Conservation (phyloP, 805 yeast species). For the Metschnikowia gelsemii region DNA sequence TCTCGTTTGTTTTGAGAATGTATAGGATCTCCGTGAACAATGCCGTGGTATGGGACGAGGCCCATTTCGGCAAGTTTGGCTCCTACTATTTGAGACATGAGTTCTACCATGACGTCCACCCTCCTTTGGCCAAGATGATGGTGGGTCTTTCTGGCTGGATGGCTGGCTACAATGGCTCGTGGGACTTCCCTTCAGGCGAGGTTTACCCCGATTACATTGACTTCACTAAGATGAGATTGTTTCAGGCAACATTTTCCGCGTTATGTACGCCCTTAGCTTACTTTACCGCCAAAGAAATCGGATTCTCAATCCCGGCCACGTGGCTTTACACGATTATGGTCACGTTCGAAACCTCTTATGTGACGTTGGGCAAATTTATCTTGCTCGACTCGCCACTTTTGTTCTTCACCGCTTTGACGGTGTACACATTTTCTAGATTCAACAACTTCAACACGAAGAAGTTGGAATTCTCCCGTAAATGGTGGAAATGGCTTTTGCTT, state of each 20-base stretch:
- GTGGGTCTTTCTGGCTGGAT: conserved; percentile 75
- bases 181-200: conserved; percentile 83
- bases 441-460: conserved; percentile 53
- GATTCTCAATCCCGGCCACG: conserved; percentile 65
- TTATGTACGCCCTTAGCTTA: conserved; percentile 86
- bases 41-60: conserved; percentile 85
- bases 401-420: conserved; percentile 83
- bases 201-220: conserved; percentile 74
- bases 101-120: conserved; percentile 84
- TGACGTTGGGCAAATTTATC: conserved; percentile 85
- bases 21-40: conserved; percentile 67
- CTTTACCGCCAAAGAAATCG: conserved; percentile 72
- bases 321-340: conserved; percentile 84
- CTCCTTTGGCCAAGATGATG: conserved; percentile 81
- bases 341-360: conserved; percentile 75
- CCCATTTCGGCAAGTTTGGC: conserved; percentile 86
- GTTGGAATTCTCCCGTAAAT: conserved; percentile 59
- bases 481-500: conserved; percentile 92
- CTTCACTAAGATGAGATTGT: conserved; percentile 81
- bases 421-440: conserved; percentile 69
- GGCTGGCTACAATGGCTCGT: conserved; percentile 84
- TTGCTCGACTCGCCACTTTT: conserved; percentile 87
- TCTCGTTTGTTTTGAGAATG: conserved; percentile 73
- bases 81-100: conserved; percentile 76
- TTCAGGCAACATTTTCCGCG: conserved; percentile 82